A percentile compares a stretch with the other conserved stretches of the same genome.
Conservation (phyloP, 352 stramenopile species). For the Halophytophthora polymorphica region DNA sequence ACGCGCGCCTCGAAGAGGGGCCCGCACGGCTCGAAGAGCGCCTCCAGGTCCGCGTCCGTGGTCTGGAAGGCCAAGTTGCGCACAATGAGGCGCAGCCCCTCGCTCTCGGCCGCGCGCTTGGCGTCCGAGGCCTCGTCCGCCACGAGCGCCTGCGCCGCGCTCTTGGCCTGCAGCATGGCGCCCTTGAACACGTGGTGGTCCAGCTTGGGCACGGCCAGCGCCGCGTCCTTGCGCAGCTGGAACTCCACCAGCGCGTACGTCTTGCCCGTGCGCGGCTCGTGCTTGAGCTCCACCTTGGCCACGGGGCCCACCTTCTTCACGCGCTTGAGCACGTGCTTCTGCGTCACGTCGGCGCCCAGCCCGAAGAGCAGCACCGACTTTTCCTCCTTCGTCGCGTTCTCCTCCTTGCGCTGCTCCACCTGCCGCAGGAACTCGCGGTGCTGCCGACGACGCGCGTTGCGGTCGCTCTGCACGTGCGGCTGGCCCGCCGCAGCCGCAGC, state of each 20-base stretch:
- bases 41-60: constrained; percentile 66
- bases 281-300: constrained; percentile 56
- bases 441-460: constrained; percentile 70
- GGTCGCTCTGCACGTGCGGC: constrained; percentile 65
- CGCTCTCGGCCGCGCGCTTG: constrained; percentile 32
- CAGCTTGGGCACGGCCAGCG: constrained; percentile 62
- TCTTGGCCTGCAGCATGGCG: constrained; percentile 59
- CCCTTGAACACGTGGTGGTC: constrained; percentile 85
- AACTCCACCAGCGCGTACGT: constrained; percentile 69
- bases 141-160: constrained; percentile 29
- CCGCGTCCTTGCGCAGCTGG: constrained; percentile 46
- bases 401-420: constrained; percentile 62
- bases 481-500: constrained; percentile 2
- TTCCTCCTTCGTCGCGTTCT: constrained; percentile 39
- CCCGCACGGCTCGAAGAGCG: constrained; percentile 63
- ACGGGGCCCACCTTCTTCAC: constrained; percentile 67
- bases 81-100: constrained; percentile 77
- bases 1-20: constrained; percentile 68
- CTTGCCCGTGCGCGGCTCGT: constrained; percentile 50
- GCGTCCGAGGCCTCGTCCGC: constrained; percentile 20
- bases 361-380: constrained; percentile 81
- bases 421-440: constrained; percentile 77
- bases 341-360: constrained; percentile 56
- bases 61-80: constrained; percentile 84
- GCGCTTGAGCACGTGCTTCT: constrained; percentile 83